phyloP scores from a whole-genome alignment of 768 basidiomycete genomes.

The Atractiella rhizophila region DNA sequence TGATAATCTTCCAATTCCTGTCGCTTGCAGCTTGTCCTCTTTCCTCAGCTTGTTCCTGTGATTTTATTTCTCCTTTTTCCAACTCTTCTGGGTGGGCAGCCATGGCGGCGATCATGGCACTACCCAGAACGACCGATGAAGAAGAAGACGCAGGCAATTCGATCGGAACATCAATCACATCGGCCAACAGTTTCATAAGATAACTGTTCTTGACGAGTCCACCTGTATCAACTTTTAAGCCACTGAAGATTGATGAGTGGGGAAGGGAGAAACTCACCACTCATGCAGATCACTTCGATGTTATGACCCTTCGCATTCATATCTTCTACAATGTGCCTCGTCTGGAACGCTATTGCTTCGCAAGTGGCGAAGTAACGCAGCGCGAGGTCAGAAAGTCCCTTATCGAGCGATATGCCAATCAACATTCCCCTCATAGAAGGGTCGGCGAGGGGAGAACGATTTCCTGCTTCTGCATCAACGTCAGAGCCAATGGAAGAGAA shows the following conservation, averaged over 20 bases:
- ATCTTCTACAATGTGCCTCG: constrained; percentile 70
- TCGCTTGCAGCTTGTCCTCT: constrained; percentile 31
- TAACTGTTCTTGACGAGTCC: constrained; percentile 72
- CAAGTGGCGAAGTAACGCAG: constrained; percentile 72
- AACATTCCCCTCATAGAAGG: constrained; percentile 83
- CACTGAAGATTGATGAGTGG: neutral
- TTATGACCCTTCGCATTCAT: constrained; percentile 69
- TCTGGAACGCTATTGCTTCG: constrained; percentile 53
- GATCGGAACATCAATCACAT: constrained; percentile 56
- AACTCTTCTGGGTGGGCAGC: constrained; percentile 40
- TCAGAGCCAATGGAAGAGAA: neutral
- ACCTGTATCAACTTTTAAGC: neutral
- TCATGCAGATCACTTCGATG: constrained; percentile 67
- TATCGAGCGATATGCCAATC: constrained; percentile 57
- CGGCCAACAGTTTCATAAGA: constrained; percentile 71
- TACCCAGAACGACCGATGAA: constrained; percentile 69
- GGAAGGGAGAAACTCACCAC: constrained; percentile 20
- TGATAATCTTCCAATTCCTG: constrained; percentile 79
- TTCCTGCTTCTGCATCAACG: constrained; percentile 33
- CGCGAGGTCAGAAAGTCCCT: constrained; percentile 52
- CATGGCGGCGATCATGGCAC: constrained; percentile 77
- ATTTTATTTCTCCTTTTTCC: constrained; percentile 20
- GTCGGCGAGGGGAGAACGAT: constrained; percentile 87
- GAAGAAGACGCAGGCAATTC: constrained; percentile 50
- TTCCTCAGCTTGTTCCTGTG: constrained; percentile 22